These are phyloP conservation scores for Pisolithus tinctorius DNA, from an alignment of 768 basidiomycete species.

Conservation along the genomic window DNA sequence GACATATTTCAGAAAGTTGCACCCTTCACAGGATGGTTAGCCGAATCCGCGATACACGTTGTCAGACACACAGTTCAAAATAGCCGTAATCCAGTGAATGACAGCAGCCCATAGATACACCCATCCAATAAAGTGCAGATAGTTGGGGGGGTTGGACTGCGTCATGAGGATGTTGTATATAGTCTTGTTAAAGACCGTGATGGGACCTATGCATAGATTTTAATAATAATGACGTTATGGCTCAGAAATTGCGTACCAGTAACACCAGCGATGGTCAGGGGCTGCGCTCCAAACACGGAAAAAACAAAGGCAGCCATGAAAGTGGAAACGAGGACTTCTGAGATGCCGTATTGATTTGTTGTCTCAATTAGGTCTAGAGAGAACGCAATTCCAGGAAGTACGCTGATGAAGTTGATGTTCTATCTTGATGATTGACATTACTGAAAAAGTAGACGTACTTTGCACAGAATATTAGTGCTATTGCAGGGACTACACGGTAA, in stretches of 20 bases:
- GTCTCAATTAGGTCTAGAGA: conserved; percentile 90
- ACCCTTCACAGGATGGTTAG: conserved; percentile 40
- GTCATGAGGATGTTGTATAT: conserved; percentile 69
- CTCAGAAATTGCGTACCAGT: conserved; percentile 45
- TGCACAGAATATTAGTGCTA: conserved; percentile 78
- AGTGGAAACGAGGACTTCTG: conserved; percentile 75
- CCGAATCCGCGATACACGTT: neutral
- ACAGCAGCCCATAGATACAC: conserved; percentile 89
- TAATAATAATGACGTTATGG: conserved; percentile 1
- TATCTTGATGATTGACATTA: neutral
- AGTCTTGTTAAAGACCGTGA: conserved; percentile 89
- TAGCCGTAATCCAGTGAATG: conserved; percentile 75
- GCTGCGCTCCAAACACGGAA: conserved; percentile 83
- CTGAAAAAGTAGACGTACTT: conserved; percentile 43
- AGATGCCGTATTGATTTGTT: conserved; percentile 81
- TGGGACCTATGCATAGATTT: conserved; percentile 53
- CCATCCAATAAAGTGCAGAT: conserved; percentile 88
- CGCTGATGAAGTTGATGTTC: conserved; percentile 32
- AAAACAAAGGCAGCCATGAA: conserved; percentile 90
- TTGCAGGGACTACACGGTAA: conserved; percentile 84
- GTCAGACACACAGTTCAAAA: conserved; percentile 56
- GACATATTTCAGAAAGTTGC: conserved; percentile 80
- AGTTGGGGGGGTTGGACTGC: conserved; percentile 55
- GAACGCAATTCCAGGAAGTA: conserved; percentile 89
- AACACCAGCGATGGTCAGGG: conserved; percentile 86